phyloP scores from a whole-genome alignment of 1,139 yeast species.

The Scheffersomyces quercinus region DNA sequence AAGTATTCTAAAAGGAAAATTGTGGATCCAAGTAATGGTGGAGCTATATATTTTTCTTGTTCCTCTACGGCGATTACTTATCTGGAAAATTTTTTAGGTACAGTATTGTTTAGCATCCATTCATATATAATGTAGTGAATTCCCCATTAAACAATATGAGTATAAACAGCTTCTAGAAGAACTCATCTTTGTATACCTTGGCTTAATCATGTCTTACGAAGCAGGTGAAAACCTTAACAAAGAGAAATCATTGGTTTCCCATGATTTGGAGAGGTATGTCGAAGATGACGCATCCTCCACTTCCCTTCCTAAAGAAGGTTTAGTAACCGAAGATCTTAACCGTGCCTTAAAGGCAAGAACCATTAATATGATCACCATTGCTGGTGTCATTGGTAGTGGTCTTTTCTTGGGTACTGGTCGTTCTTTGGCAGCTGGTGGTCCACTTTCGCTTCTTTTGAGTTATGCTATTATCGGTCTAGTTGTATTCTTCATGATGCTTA shows the following conservation, averaged over 20 bases:
- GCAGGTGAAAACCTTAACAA: neutral
- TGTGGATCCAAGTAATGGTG: too few species aligned
- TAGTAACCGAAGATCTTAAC: conserved; percentile 29
- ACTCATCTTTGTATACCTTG: too few species aligned
- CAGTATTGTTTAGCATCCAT: too few species aligned
- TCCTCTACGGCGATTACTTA: too few species aligned
- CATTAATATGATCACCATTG: conserved; percentile 63
- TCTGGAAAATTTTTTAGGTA: too few species aligned
- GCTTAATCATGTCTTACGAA: neutral
- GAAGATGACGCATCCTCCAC: conserved; percentile 4
- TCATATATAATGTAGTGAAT: too few species aligned
- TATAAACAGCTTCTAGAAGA: too few species aligned
- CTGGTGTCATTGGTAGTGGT: conserved; percentile 73
- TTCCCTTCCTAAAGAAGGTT: conserved; percentile 7
- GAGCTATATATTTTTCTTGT: too few species aligned
- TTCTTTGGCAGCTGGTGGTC: conserved; percentile 63
- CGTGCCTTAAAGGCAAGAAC: conserved; percentile 53
- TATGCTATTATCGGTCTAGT: conserved; percentile 59
- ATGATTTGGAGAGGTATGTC: conserved; percentile 11
- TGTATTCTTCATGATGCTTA: conserved; percentile 59
- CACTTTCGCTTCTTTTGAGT: conserved; percentile 59
- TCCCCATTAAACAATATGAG: too few species aligned
- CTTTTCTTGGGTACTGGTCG: conserved; percentile 64
- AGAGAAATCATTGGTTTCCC: neutral
- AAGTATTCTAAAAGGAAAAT: too few species aligned